phyloP scores from a whole-genome alignment of 176 grass and related monocot genomes.

The Avena sativa region DNA sequence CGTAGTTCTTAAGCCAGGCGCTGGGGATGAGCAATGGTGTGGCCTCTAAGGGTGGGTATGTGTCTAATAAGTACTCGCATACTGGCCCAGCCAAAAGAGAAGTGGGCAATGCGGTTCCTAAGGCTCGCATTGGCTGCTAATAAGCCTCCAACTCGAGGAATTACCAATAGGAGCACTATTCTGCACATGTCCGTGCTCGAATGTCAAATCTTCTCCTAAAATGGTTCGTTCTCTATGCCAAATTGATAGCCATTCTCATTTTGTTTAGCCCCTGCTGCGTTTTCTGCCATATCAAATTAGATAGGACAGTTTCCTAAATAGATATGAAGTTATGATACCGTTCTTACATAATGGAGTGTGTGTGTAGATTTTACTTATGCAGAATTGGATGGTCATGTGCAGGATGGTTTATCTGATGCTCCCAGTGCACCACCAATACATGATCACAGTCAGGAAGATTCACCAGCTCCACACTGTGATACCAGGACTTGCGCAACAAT shows the following conservation, averaged over 20 bases:
- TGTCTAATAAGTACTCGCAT: slow-evolving; percentile 50
- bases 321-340: background rate
- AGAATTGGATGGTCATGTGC: no score
- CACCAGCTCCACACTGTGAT: no score
- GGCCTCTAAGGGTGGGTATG: slow-evolving; percentile 57
- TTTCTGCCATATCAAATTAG: background rate
- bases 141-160: slow-evolving; percentile 20
- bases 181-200: slow-evolving; percentile 46
- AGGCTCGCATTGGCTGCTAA: slow-evolving; percentile 29
- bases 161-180: slow-evolving; percentile 42
- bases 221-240: slow-evolving; percentile 37
- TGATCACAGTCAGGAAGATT: no score
- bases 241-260: background rate
- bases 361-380: no score
- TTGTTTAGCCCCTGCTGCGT: background rate
- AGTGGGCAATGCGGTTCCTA: slow-evolving; percentile 47
- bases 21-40: slow-evolving; percentile 38
- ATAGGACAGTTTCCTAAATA: slow-evolving; percentile 10
- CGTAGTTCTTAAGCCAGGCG: slow-evolving; percentile 72
- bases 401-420: no score
- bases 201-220: slow-evolving; percentile 43
- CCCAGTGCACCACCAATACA: no score
- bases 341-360: background rate
- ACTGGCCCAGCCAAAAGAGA: slow-evolving; percentile 50
- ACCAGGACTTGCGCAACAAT: no score